A percentile compares a stretch with the other conserved stretches of the same genome.
Evolutionary conservation across 345 rosid genomes (phyloP).

Genomic region (Moricandia arvensis): DNA sequence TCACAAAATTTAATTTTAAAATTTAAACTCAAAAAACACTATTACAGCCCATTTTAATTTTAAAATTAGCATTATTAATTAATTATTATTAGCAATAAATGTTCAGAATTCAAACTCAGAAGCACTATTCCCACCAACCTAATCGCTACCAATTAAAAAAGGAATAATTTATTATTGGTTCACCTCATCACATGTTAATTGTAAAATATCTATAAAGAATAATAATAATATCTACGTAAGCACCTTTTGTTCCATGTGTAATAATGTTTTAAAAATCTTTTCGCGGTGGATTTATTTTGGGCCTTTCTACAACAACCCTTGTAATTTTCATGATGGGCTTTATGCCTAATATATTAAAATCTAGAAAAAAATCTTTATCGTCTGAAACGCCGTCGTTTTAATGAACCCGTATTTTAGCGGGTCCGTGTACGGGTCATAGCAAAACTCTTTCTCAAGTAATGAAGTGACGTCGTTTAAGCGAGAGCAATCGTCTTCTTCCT

Average conservation of each 20-base stretch:
- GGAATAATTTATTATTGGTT: not conserved
- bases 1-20: not conserved
- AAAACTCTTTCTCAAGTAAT: not conserved
- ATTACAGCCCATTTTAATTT: not conserved
- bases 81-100: not conserved
- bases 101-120: not conserved
- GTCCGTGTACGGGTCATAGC: conserved; percentile 15
- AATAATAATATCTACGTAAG: too few species aligned
- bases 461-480: conserved; percentile 15
- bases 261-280: too few species aligned
- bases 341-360: too few species aligned
- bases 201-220: not conserved
- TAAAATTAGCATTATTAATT: not conserved
- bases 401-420: not conserved
- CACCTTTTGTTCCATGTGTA: too few species aligned
- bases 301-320: too few species aligned
- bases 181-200: not conserved
- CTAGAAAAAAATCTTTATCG: too few species aligned
- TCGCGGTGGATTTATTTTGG: too few species aligned
- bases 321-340: too few species aligned
- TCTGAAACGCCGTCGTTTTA: not conserved
- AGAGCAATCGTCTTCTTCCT: conserved; percentile 15
- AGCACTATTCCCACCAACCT: not conserved
- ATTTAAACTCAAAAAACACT: not conserved
- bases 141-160: not conserved